Evolutionary conservation across 305 asterid species (phyloP), one percentile per base, ranked within the genome.

Genomic region (Vinca major): DNA sequence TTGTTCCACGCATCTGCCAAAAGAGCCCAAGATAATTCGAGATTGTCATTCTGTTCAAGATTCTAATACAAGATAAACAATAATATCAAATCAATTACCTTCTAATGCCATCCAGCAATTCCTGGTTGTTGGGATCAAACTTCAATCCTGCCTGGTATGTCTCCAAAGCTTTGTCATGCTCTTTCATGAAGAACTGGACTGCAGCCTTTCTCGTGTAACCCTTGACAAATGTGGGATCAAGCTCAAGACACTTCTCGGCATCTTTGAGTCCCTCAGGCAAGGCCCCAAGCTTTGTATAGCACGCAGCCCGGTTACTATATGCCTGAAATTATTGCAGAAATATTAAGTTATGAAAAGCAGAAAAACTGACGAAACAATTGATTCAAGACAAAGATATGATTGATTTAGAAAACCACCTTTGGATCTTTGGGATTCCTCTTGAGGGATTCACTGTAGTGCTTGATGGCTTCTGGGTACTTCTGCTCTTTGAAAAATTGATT

Each of bases 201-300:
- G 98, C 96, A 5, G 97, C 98, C 67, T 90, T 92, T 70, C 97
- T 83, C 3, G 92, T 92, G 68, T 92, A 92, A 17, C 98, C 98
- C 79, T 92, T 92, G 0, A 85, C 50, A 69, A 92, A 92, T 16
- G 87, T 85, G 36, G 98, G 97, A 62, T 90, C 97, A 5, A 92
- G 86, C 73, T 92, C 98, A 74, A 92, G 85, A 79, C 98, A 92
- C 71, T 92, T 92, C 26, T 92, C 98, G 6, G 98, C 94, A 74
- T 92, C 98, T 77, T 88, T 92, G 8, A 92, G 86, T 8, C 89
- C 98, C 85, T 92, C 97, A 0, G 97, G 98, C 78, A 92, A 77
- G 7, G 98, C 98, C 69, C 86, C 95, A 58, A 92, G 95, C 77
- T 92, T 92, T 37, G 97, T 88, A 79, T 92, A 92, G 78, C 91